phyloP scores from a whole-genome alignment of 371 early-diverging fungal species.

The Syncephalis plumigaleata region DNA sequence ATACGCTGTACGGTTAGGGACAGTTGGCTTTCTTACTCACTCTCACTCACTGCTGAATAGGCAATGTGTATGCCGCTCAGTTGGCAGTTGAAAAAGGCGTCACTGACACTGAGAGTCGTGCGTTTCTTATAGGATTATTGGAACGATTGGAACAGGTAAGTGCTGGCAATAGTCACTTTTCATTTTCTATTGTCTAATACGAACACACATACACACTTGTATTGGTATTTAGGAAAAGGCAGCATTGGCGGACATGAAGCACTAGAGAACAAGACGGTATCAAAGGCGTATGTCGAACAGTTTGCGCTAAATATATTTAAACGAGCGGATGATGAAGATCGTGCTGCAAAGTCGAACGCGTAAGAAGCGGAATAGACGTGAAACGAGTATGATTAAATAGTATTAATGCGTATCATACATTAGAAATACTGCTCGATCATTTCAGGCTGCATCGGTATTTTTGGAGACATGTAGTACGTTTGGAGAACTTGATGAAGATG shows the following conservation, averaged over 20 bases:
- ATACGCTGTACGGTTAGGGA: background rate
- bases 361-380: conserved; percentile 14
- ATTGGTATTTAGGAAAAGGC: conserved; percentile 69
- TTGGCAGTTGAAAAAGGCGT: conserved; percentile 48
- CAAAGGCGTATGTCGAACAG: conserved; percentile 65
- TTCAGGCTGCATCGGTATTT: conserved; percentile 68
- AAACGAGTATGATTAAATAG: background rate
- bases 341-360: conserved; percentile 54
- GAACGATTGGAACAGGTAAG: conserved; percentile 62
- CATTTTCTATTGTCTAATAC: background rate
- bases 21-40: background rate
- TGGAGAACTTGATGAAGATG: conserved; percentile 55
- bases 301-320: conserved; percentile 85
- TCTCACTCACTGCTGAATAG: too few relatives aligned
- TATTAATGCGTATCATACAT: background rate
- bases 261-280: conserved; percentile 60
- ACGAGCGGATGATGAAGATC: conserved; percentile 85
- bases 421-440: conserved; percentile 73
- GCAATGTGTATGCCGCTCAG: conserved; percentile 76
- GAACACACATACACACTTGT: background rate
- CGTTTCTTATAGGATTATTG: conserved; percentile 44
- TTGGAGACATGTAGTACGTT: conserved; percentile 65
- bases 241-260: conserved; percentile 42
- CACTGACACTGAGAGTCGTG: conserved; percentile 33
- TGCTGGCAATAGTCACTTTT: background rate